Evolutionary conservation across 371 early-diverging fungal genomes (phyloP), one percentile per base, ranked within the genome.

Genomic region (Rhizomucor miehei): DNA sequence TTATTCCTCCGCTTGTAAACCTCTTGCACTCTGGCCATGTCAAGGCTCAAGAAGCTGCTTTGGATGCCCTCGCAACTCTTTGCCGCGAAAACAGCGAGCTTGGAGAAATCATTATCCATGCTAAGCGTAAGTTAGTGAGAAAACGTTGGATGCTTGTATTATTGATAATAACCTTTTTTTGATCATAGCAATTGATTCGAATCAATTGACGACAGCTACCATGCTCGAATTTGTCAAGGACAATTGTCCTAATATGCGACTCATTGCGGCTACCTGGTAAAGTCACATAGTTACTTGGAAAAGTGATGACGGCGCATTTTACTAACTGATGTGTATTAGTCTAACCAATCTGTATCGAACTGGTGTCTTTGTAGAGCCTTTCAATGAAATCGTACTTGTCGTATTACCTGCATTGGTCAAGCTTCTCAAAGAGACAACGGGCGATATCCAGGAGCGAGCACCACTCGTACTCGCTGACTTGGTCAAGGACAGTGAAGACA

Each of bases 331-430:
- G 19, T 20, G 8, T 17, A 35, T 23, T 69, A 87, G 89, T 39
- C 56, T 91, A 38, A 85, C 90, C 1, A 88, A 89, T 48, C 48
- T 93, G 11, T 80, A 81, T 63, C 80, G 89, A 34, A 78, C 84
- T 0, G 79, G 81, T 5, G 77, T 80, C 5, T 75, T 89, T 41
- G 54, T 67, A 1, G 86, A 88, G 35, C 74, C 76, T 14, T 71
- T 76, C n/a, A 71, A 70, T 45, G 84, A 87, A 16, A 75, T 87
- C 24, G 63, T 68, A 10, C 65, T 81, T 3, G 70, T 76, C 34
- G 84, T 91, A 6, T 62, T 92, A 5, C 90, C 93, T n/a, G 82
- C 84, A 3, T 71, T 94, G 37, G 89, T 92, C 39, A 87, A 86
- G 44, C 66, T 93, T 53, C 77, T 92, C 36, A 73, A 75, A 24